Evolutionary conservation across 1,284 basidiomycete genomes (phyloP).

Genomic region (Pterulicium gracile): DNA sequence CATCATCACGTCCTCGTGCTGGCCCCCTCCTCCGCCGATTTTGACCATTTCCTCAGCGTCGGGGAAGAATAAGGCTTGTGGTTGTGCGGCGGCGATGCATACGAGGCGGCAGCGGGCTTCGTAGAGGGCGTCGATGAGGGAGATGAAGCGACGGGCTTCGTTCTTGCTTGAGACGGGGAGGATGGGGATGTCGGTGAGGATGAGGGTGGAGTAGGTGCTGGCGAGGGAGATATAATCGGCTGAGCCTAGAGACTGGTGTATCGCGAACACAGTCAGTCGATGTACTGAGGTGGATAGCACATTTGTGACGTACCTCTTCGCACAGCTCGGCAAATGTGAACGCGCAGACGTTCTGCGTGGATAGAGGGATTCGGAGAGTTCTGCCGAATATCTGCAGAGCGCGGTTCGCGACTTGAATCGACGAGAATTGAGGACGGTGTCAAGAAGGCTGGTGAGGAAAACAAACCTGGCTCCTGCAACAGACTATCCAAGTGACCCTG

Average conservation of each 20-base stretch:
- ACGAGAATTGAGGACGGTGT: conserved; percentile 3
- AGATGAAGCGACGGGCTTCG: conserved; percentile 62
- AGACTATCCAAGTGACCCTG: too few relatives aligned
- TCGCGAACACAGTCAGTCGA: conserved; percentile 2
- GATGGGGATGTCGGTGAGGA: conserved; percentile 49
- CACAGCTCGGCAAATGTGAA: conserved; percentile 57
- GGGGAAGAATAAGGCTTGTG: conserved; percentile 51
- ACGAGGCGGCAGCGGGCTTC: conserved; percentile 32
- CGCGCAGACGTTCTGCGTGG: conserved; percentile 29
- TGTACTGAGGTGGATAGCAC: neutral
- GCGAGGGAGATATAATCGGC: conserved; percentile 64
- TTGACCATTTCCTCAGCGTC: conserved; percentile 24
- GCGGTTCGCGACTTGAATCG: conserved; percentile 9
- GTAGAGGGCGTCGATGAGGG: conserved; percentile 60
- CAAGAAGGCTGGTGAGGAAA: too few relatives aligned
- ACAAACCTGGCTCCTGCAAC: too few relatives aligned
- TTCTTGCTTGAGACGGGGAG: conserved; percentile 53
- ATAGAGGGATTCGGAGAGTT: conserved; percentile 35
- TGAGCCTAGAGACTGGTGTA: conserved; percentile 43
- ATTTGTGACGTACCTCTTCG: conserved; percentile 30
- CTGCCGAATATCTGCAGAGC: conserved; percentile 31
- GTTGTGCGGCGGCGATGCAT: conserved; percentile 34
- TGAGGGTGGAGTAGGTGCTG: conserved; percentile 44
- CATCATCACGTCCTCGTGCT: conserved; percentile 38
- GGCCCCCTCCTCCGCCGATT: conserved; percentile 11